These are phyloP conservation scores for Berberis thunbergii DNA, from an alignment of 164 flowering plant species.

Conservation along the genomic window DNA sequence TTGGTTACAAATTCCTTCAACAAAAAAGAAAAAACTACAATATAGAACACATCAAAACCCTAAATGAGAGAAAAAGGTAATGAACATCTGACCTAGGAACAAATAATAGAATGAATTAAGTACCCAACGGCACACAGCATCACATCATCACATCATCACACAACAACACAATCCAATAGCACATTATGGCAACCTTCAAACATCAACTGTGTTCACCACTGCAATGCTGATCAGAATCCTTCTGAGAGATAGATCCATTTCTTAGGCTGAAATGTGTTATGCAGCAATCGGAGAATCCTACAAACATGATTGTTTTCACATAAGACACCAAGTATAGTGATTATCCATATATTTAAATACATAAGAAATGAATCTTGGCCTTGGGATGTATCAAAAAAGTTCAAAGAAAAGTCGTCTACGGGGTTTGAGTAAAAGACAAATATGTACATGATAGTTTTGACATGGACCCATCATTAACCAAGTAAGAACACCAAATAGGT, in stretches of 20 bases:
- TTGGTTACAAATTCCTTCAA: neutral
- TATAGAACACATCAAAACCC: neutral
- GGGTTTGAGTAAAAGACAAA: no score
- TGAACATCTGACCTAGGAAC: neutral
- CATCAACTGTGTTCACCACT: neutral
- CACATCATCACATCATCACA: neutral
- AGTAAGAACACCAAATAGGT: no score
- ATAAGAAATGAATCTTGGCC: no score
- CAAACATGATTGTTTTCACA: conserved; percentile 7
- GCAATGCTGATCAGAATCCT: neutral
- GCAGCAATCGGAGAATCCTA: conserved; percentile 49
- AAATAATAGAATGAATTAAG: conserved; percentile 11
- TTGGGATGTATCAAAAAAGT: no score
- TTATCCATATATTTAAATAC: no score
- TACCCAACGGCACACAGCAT: neutral
- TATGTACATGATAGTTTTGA: no score
- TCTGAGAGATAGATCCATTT: conserved; percentile 2
- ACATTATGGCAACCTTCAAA: neutral
- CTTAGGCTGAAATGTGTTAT: conserved; percentile 10
- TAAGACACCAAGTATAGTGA: neutral
- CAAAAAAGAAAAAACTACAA: conserved; percentile 1
- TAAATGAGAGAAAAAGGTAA: neutral
- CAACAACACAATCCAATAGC: neutral
- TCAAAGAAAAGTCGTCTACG: no score
- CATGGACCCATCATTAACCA: no score